phyloP scores from a whole-genome alignment of 495 filamentous ascomycete genomes.

The Parathielavia hyrcaniae region DNA sequence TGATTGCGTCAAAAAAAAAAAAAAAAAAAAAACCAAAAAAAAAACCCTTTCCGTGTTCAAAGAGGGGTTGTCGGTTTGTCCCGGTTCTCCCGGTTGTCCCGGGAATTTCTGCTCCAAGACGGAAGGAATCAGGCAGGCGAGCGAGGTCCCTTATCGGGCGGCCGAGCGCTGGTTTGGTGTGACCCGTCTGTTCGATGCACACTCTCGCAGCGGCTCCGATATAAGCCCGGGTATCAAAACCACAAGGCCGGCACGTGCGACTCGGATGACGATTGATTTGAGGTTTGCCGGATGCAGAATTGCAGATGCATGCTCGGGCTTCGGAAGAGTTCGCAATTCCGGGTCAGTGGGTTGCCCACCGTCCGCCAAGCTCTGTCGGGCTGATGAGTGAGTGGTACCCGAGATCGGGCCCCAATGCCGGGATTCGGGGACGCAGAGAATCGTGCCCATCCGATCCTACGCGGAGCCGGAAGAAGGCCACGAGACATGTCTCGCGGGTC shows the following conservation, averaged over 20 bases:
- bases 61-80: neutral
- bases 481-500: no score
- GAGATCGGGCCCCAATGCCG: constrained; percentile 1
- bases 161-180: neutral
- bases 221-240: neutral
- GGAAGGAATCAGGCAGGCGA: neutral
- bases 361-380: neutral
- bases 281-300: neutral
- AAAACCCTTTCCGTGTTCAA: no score
- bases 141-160: neutral
- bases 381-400: neutral
- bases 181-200: no score
- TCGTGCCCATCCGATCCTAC: neutral
- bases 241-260: neutral
- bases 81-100: no score
- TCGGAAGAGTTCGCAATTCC: constrained; percentile 1
- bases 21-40: no score
- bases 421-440: no score
- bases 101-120: no score
- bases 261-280: neutral
- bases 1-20: no score
- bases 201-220: no score
- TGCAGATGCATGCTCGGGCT: neutral
- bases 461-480: no score
- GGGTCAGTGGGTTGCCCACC: neutral